Percentiles rank a stretch among this genome's conserved stretches.
These are phyloP conservation scores for Starmera caribaea DNA, from an alignment of 805 yeast species.

Conservation along the genomic window DNA sequence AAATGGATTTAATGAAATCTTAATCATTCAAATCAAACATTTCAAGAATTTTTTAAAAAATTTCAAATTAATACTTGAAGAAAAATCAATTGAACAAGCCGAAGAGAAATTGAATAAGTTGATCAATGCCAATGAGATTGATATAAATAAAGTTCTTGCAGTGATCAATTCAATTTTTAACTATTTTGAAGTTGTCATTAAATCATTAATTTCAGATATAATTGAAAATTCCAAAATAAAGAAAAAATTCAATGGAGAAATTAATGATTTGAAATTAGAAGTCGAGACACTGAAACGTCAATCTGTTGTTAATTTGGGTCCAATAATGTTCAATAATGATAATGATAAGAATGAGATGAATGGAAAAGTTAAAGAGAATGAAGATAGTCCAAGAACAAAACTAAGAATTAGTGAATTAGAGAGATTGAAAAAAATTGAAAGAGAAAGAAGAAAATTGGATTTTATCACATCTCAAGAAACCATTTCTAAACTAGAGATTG, in stretches of 20 bases:
- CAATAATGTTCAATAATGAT: too few relatives aligned
- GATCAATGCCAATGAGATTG: slow-evolving; percentile 19
- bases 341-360: slow-evolving; percentile 13
- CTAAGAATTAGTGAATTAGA: slow-evolving; percentile 53
- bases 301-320: too few relatives aligned
- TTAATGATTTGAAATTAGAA: slow-evolving; percentile 2
- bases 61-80: slow-evolving; percentile 47
- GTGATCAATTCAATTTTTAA: slow-evolving; percentile 35
- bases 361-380: slow-evolving; percentile 4
- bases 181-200: slow-evolving; percentile 52
- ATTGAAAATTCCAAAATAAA: slow-evolving; percentile 7
- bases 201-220: slow-evolving; percentile 43
- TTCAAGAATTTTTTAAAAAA: slow-evolving; percentile 40
- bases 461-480: slow-evolving; percentile 43
- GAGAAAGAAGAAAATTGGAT: slow-evolving; percentile 61
- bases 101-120: slow-evolving; percentile 36
- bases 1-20: slow-evolving; percentile 32
- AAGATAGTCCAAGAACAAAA: slow-evolving; percentile 27
- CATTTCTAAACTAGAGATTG: slow-evolving; percentile 44
- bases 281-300: not conserved
- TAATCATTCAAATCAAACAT: slow-evolving; percentile 32
- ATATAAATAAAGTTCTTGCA: slow-evolving; percentile 18
- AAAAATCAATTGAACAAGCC: slow-evolving; percentile 50
- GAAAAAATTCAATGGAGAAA: not conserved
- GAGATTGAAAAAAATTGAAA: slow-evolving; percentile 57